Evolutionary conservation across 225 moss, liverwort and hornwort genomes (phyloP).

Genomic region (Thuidium tamariscinum): DNA sequence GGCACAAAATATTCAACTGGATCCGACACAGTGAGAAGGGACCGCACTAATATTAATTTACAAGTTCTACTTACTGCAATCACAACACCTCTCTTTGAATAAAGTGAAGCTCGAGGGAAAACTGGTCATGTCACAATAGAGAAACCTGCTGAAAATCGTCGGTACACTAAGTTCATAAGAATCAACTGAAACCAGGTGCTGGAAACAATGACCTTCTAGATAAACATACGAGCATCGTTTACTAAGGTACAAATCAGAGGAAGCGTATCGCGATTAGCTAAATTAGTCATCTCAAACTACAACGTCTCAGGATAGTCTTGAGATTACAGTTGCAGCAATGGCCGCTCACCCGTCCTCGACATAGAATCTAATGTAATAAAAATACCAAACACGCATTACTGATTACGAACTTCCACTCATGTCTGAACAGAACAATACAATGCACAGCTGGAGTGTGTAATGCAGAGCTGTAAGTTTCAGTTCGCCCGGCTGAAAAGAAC

Average conservation of each 20-base stretch:
- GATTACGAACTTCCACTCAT: background rate
- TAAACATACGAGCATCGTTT: background rate
- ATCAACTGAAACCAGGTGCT: background rate
- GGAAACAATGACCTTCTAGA: background rate
- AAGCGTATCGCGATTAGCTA: background rate
- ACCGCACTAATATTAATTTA: background rate
- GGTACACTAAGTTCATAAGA: background rate
- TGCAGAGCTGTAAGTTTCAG: background rate
- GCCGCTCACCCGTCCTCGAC: background rate
- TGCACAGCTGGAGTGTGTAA: background rate
- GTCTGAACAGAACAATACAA: background rate
- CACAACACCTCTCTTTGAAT: background rate
- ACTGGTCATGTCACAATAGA: background rate
- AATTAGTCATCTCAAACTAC: background rate
- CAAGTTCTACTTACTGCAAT: slow-evolving; percentile 9
- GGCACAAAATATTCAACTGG: background rate
- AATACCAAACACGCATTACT: background rate
- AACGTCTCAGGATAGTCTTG: background rate
- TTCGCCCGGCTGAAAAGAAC: background rate
- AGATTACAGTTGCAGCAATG: background rate
- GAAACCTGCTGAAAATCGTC: background rate
- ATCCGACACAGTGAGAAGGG: background rate
- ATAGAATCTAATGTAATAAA: background rate
- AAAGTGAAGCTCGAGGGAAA: background rate
- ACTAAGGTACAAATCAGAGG: background rate